Conservation (phyloP, 306 rosid genomes). For the Quillaja saponaria region DNA sequence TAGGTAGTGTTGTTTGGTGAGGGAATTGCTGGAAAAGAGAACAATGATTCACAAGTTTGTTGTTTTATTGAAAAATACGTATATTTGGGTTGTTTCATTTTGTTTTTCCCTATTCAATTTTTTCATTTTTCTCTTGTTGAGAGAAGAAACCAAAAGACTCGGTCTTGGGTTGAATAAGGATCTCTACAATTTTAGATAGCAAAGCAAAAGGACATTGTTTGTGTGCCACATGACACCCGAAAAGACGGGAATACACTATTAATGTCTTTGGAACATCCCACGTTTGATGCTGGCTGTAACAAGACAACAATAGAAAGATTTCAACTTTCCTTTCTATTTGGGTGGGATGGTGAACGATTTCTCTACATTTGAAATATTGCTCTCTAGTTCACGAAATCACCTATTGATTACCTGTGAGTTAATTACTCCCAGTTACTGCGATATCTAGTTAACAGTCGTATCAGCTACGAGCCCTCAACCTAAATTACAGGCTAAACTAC, state of each 20-base stretch:
- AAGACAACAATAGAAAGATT: no score
- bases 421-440: no score
- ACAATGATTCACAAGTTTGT: not conserved
- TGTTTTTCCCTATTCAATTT: not conserved
- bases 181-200: conserved; percentile 57
- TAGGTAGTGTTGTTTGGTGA: conserved; percentile 1
- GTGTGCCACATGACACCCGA: not conserved
- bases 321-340: no score
- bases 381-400: no score
- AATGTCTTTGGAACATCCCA: not conserved
- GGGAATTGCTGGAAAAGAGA: conserved; percentile 19
- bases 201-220: no score
- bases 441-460: no score
- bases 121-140: conserved; percentile 26
- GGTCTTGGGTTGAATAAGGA: conserved; percentile 41
- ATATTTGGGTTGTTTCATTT: not conserved
- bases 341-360: no score
- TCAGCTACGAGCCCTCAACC: no score
- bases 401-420: no score
- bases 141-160: conserved; percentile 47
- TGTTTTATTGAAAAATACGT: conserved; percentile 24
- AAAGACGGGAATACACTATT: conserved; percentile 4
- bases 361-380: no score
- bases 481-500: no score
- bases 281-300: conserved; percentile 1